phyloP scores from a whole-genome alignment of 345 rosid genomes.

The Populus pruinosa region DNA sequence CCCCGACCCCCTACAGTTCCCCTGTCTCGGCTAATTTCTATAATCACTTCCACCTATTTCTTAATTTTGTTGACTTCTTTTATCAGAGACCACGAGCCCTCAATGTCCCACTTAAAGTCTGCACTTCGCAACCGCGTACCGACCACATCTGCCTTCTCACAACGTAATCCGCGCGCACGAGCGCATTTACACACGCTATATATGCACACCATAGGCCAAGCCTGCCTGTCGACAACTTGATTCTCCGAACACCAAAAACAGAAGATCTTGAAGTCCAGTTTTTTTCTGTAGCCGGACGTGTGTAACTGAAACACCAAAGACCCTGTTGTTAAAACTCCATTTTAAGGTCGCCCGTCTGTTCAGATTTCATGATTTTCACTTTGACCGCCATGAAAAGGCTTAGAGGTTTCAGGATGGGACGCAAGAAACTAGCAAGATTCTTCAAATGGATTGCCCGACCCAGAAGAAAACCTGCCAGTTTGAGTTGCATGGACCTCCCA shows the following conservation, averaged over 20 bases:
- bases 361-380: neutral
- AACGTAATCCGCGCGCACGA: neutral
- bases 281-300: too few species aligned
- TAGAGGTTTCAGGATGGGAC: constrained; percentile 52
- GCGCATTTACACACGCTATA: neutral
- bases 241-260: neutral
- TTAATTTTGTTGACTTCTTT: neutral
- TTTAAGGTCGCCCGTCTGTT: neutral
- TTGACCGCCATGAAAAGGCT: constrained; percentile 16
- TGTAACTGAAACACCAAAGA: too few species aligned
- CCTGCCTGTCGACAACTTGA: neutral
- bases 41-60: neutral
- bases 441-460: constrained; percentile 43
- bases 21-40: neutral
- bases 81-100: neutral
- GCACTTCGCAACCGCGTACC: constrained; percentile 2
- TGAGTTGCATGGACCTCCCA: neutral
- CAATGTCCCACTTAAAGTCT: neutral
- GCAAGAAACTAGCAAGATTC: constrained; percentile 36
- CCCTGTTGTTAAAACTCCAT: neutral
- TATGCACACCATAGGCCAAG: neutral
- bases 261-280: neutral
- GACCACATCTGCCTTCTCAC: neutral
- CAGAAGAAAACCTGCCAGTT: constrained; percentile 24
- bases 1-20: constrained; percentile 9